phyloP scores from a whole-genome alignment of 2,329 filamentous ascomycete genomes.

The Trichoderma endophyticum region DNA sequence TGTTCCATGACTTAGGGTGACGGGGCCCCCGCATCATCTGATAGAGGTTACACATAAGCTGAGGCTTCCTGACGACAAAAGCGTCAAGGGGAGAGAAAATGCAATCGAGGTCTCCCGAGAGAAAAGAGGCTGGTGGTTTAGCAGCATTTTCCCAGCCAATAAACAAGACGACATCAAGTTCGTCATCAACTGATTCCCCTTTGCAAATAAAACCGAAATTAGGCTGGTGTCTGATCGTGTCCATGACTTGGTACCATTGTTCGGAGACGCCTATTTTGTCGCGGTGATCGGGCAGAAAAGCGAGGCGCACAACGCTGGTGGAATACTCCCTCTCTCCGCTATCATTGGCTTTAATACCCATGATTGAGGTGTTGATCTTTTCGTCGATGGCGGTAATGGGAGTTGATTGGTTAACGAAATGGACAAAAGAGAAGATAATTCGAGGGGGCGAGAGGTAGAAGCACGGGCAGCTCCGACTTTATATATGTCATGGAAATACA shows the following conservation, averaged over 20 bases:
- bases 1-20: background rate
- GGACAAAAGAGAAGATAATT: background rate
- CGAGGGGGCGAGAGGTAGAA: background rate
- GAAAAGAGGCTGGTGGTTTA: background rate
- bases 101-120: background rate
- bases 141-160: background rate
- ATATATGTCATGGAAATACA: too few relatives aligned
- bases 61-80: background rate
- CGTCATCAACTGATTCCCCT: background rate
- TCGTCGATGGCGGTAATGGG: background rate
- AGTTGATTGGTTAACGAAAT: background rate
- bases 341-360: background rate
- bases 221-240: background rate
- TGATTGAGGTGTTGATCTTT: background rate
- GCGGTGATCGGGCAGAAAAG: background rate
- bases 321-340: background rate
- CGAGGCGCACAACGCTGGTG: background rate
- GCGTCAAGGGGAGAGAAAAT: background rate
- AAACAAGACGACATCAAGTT: background rate
- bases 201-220: background rate
- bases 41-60: background rate
- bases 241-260: background rate
- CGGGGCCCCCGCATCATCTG: background rate
- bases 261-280: background rate
- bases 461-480: background rate